A percentile compares a stretch with the other conserved stretches of the same genome.
These are phyloP conservation scores for Salvia rosmarinus DNA, from an alignment of 257 asterid species.

Conservation along the genomic window DNA sequence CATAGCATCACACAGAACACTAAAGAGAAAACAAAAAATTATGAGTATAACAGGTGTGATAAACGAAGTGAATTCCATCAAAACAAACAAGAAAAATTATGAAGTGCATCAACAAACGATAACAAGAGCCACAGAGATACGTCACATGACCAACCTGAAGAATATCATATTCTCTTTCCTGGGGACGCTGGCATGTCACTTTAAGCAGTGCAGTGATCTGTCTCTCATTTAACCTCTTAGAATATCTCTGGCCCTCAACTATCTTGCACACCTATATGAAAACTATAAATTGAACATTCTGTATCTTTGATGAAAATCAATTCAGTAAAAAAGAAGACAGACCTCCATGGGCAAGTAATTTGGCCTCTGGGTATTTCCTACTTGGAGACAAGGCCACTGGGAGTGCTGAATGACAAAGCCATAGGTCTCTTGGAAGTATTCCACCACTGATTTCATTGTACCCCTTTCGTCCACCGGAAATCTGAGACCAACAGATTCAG, in stretches of 20 bases:
- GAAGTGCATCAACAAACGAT: constrained; percentile 1
- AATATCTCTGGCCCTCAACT: constrained; percentile 92
- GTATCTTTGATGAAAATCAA: background rate
- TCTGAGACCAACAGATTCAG: constrained; percentile 44
- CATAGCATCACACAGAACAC: background rate
- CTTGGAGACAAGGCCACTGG: constrained; percentile 93
- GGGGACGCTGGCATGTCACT: constrained; percentile 98
- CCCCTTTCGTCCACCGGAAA: constrained; percentile 92
- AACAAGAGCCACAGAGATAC: background rate
- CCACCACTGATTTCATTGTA: constrained; percentile 81
- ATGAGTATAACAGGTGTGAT: background rate
- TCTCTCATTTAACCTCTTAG: constrained; percentile 87
- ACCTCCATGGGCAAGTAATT: constrained; percentile 98
- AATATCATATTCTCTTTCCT: constrained; percentile 74
- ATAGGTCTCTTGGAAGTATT: constrained; percentile 82
- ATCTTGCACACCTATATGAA: constrained; percentile 82
- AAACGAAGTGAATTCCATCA: background rate
- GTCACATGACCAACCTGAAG: constrained; percentile 54
- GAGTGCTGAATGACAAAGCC: constrained; percentile 76
- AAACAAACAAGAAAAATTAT: background rate
- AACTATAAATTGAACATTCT: background rate
- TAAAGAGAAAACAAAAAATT: background rate
- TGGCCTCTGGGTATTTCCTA: constrained; percentile 85
- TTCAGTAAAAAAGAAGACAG: constrained; percentile 9
- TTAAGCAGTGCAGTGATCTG: constrained; percentile 90